Percentiles rank a stretch among this genome's conserved stretches.
Conservation (phyloP, 768 basidiomycete genomes). For the Tulasnella calospora region DNA sequence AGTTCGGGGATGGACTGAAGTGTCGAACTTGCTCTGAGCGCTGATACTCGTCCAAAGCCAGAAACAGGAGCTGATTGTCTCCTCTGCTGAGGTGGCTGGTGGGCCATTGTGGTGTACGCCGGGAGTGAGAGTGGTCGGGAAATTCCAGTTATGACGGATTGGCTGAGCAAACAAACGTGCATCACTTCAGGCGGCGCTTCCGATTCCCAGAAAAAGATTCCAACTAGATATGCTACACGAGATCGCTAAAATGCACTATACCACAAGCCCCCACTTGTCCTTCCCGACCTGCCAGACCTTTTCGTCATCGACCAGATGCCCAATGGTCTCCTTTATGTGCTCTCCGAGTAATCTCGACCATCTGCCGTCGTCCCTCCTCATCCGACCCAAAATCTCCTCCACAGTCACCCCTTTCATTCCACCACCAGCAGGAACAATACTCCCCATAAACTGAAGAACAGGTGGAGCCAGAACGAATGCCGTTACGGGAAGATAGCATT, state of each 20-base stretch:
- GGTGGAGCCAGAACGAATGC: constrained; percentile 46
- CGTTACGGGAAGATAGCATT: constrained; percentile 62
- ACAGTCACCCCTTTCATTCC: constrained; percentile 37
- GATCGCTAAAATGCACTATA: neutral
- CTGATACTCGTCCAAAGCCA: neutral
- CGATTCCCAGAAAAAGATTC: neutral
- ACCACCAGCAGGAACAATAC: constrained; percentile 34
- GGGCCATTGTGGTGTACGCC: neutral
- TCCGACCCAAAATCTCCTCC: constrained; percentile 45
- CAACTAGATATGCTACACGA: neutral
- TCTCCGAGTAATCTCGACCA: constrained; percentile 64
- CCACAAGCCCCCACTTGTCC: constrained; percentile 37
- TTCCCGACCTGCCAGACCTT: constrained; percentile 38
- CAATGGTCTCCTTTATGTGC: constrained; percentile 58
- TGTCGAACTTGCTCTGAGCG: constrained; percentile 2
- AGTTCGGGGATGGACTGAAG: constrained; percentile 13
- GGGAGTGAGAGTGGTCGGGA: constrained; percentile 7
- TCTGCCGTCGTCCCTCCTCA: constrained; percentile 53
- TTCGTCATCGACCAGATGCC: constrained; percentile 41
- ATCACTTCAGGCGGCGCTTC: neutral
- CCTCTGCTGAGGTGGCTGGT: neutral
- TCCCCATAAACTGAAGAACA: constrained; percentile 46
- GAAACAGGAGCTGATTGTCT: neutral
- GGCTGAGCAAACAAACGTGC: constrained; percentile 9
- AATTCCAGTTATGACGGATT: constrained; percentile 12